Evolutionary conservation across 768 basidiomycete genomes (phyloP).

Genomic region (Kwoniella sp.): DNA sequence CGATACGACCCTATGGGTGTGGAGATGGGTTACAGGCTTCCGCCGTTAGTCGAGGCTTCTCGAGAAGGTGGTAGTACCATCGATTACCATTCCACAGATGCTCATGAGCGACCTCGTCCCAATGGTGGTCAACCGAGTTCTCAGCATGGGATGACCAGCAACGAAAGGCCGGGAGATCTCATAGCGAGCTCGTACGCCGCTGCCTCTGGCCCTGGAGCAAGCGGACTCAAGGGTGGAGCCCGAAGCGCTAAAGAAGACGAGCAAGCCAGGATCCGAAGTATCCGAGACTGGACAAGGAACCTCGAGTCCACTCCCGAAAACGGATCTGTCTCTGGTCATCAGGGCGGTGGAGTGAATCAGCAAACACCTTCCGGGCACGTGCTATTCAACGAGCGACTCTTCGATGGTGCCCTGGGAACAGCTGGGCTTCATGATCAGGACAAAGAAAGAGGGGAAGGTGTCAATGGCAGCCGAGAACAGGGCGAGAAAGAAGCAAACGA

Average conservation of each 20-base stretch:
- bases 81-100: not conserved
- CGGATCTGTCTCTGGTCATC: not conserved
- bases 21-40: conserved; percentile 23
- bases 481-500: conserved; percentile 10
- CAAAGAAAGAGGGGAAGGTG: not conserved
- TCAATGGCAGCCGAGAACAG: not conserved
- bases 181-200: conserved; percentile 16
- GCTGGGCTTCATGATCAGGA: conserved; percentile 21
- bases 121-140: not conserved
- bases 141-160: not conserved
- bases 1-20: not conserved
- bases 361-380: conserved; percentile 48
- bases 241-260: not conserved
- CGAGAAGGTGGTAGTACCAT: not conserved
- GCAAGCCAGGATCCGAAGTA: not conserved
- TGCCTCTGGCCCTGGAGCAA: not conserved
- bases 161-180: conserved; percentile 15
- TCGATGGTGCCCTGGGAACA: conserved; percentile 44
- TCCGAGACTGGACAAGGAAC: conserved; percentile 11
- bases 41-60: conserved; percentile 20
- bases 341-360: conserved; percentile 9
- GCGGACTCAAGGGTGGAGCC: not conserved
- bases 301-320: conserved; percentile 27
- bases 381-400: conserved; percentile 47
- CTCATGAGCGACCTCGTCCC: not conserved